Evolutionary conservation across 2,329 filamentous ascomycete species (phyloP), one percentile per base, ranked within the genome.

Genomic region (Claviceps sp.): DNA sequence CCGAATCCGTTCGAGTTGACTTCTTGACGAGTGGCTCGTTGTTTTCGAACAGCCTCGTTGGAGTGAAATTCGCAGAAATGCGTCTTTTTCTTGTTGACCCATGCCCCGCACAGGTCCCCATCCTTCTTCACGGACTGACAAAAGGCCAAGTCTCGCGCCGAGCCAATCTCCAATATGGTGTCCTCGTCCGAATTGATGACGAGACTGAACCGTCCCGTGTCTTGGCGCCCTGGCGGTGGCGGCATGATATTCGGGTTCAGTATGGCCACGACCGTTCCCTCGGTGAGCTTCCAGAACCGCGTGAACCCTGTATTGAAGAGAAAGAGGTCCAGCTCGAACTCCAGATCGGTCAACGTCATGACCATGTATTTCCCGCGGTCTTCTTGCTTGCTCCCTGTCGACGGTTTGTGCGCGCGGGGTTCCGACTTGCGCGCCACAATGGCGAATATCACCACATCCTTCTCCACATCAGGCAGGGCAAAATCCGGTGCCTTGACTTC

Each of bases 11-110:
- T 84, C 13, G 75, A 78, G 62, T 90, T 95, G 55, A 96, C 76
- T 62, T 95, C 89, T 72, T 90, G 83, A 38, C 90, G 77, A 1
- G 76, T 73, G 11, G 79, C 73, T 34, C 74, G 72, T 51, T 62
- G 81, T 63, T 87, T 90, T 51, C 82, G 78, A 3, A 97, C 71
- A 26, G 88, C 84, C 26, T 88, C 73, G 59, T 94, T 89, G 58
- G 95, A 81, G 67, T 98, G 93, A 59, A 85, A 98, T 57, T 95
- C 89, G 69, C 93, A 98, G 64, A 86, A 88, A 60, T 95, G 84
- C 0, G 90, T 95, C 60, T 89, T 87, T 50, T 88, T 82, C 57
- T 79, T 81, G 66, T 98, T 91, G 54, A 98, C 76, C 93, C 93
- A 98, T 30, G 79, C 72, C 37, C 78, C 81, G 66, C 93, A 98